Base-by-base conservation (phyloP, 2,329 filamentous ascomycete species). In the Geoglossum cookeanum region DNA sequence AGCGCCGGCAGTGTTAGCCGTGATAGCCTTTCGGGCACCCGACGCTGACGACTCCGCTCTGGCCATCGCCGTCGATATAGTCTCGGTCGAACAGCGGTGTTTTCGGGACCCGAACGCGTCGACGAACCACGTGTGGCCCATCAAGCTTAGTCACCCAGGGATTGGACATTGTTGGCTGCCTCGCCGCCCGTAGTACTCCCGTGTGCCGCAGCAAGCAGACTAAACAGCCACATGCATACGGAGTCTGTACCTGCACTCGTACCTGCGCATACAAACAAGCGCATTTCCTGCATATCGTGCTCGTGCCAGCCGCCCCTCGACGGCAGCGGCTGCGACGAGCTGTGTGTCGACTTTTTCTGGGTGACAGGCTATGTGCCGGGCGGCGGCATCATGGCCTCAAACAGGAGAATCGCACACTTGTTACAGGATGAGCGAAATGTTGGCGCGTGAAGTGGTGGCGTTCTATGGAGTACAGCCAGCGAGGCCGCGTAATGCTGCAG, bases 31-130 rank as follows among this genome's bases (percentile, higher is more conserved):
- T 55, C 67, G 68, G 37, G 69, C 66, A 58, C 69, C 72, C 54
- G 68, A 69, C 32, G 69, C 67, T 27, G 73, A 75, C 27, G 73
- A 75, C 63, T 75, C 73, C 57, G 72, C 71, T 63, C 74, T 54
- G 5, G 35, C 56, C 56, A 58, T 58, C n/a, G 17, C 55, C 15
- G 27, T 15, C 15, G 29, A 4, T 13, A 9, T 17, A 22, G n/a
- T 45, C 22, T 15, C 42, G 53, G 29, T 11, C 22, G 8, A n/a
- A n/a, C n/a, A n/a, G n/a, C 27, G 15, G 44, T 15, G 22, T 32
- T 49, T 13, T 37, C 33, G 39, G 39, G 35, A 37, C 13, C 3
- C 4, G 13, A 3, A 22, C 15, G 13, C 8, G 39, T 42, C n/a
- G 39, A 3, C 39, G 39, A 7, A 37, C 3, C 35, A 37, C 35